These are phyloP conservation scores for Mycena galopus DNA, from an alignment of 768 basidiomycete species.

Conservation along the genomic window DNA sequence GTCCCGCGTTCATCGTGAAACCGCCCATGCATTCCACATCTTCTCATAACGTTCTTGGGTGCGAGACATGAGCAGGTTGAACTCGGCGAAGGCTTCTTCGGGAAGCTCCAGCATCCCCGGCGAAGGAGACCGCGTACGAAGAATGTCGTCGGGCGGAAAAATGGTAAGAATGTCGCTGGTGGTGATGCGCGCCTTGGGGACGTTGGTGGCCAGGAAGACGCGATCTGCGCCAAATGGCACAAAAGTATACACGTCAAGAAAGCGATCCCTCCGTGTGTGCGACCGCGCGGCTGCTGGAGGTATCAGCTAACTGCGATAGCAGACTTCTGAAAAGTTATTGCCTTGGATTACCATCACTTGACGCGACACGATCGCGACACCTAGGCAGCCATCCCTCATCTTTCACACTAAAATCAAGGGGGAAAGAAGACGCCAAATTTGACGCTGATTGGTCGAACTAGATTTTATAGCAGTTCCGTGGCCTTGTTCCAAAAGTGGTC, in stretches of 20 bases:
- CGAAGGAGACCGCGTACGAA: conserved; percentile 45
- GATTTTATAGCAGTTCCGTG: conserved; percentile 18
- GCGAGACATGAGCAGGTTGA: conserved; percentile 63
- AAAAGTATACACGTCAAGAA: conserved; percentile 76
- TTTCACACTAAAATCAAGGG: conserved; percentile 35
- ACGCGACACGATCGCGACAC: conserved; percentile 77
- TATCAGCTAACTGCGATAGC: neutral
- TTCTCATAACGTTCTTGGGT: conserved; percentile 69
- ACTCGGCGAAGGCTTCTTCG: conserved; percentile 69
- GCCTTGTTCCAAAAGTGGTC: conserved; percentile 33
- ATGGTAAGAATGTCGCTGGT: conserved; percentile 70
- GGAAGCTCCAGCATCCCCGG: conserved; percentile 77
- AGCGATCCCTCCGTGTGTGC: conserved; percentile 67
- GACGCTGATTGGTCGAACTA: conserved; percentile 3
- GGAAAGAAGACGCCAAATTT: neutral
- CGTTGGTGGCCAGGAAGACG: conserved; percentile 71
- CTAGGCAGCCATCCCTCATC: conserved; percentile 71
- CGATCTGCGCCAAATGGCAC: conserved; percentile 70
- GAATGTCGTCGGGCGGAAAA: conserved; percentile 59
- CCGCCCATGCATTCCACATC: conserved; percentile 62
- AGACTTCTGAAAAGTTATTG: conserved; percentile 40
- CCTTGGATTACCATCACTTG: conserved; percentile 80
- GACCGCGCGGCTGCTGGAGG: conserved; percentile 63
- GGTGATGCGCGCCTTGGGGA: conserved; percentile 74
- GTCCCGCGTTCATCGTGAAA: conserved; percentile 23